phyloP scores from a whole-genome alignment of 331 rosid genomes.

The Cydonia oblonga region DNA sequence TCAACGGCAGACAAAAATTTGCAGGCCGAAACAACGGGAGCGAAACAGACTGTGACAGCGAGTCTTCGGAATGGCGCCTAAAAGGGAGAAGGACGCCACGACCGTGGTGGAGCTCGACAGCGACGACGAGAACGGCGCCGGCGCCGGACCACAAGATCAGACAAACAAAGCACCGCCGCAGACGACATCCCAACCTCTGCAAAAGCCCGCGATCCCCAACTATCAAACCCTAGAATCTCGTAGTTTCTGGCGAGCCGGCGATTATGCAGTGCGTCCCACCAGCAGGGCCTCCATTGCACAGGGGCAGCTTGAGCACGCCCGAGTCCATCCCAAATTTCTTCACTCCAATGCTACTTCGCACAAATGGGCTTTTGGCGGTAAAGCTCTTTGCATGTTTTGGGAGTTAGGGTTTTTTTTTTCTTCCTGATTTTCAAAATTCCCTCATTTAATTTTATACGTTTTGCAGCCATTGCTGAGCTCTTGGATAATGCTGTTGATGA shows the following conservation, averaged over 20 bases:
- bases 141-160: neutral
- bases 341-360: conserved; percentile 97
- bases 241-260: conserved; percentile 88
- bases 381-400: neutral
- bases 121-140: conserved; percentile 23
- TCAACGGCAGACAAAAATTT: too few relatives aligned
- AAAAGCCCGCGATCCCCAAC: neutral
- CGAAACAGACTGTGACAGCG: neutral
- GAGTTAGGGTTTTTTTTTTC: neutral
- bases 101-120: conserved; percentile 24
- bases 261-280: conserved; percentile 31
- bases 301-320: conserved; percentile 79
- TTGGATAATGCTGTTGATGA: conserved; percentile 94
- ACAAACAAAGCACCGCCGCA: conserved; percentile 4
- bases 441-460: neutral
- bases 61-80: conserved; percentile 13
- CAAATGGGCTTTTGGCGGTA: conserved; percentile 99
- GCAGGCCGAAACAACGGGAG: neutral
- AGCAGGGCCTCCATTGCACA: conserved; percentile 14
- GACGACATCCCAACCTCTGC: neutral
- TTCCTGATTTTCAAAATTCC: neutral
- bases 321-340: conserved; percentile 95
- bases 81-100: conserved; percentile 8
- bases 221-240: conserved; percentile 17
- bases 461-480: conserved; percentile 95